phyloP scores from a whole-genome alignment of 257 asterid genomes.

The Solanum sejunctum region DNA sequence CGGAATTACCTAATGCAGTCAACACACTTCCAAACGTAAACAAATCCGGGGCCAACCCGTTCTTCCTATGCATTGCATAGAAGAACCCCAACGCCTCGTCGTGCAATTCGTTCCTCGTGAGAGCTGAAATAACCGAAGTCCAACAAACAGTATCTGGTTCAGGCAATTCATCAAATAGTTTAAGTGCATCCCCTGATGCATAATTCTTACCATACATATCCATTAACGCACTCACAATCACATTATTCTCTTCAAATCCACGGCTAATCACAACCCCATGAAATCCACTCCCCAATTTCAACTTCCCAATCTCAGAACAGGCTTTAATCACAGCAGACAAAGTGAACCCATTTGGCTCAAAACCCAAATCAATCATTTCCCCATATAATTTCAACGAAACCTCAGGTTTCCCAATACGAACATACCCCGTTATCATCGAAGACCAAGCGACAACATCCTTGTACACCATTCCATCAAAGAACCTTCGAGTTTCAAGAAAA shows the following conservation, averaged over 20 bases:
- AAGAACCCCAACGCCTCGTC: slow-evolving; percentile 48
- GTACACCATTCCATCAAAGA: slow-evolving; percentile 38
- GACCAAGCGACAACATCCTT: slow-evolving; percentile 89
- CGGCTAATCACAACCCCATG: slow-evolving; percentile 46
- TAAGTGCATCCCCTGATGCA: slow-evolving; percentile 13
- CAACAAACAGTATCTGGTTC: slow-evolving; percentile 77
- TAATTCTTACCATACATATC: slow-evolving; percentile 74
- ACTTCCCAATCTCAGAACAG: slow-evolving; percentile 34
- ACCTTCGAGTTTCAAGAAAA: slow-evolving; percentile 26
- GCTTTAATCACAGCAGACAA: slow-evolving; percentile 69
- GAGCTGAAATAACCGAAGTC: slow-evolving; percentile 60
- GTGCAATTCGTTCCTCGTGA: slow-evolving; percentile 65
- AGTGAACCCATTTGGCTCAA: slow-evolving; percentile 51
- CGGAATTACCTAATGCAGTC: slow-evolving; percentile 70
- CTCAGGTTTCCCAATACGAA: slow-evolving; percentile 33
- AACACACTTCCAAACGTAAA: slow-evolving; percentile 69
- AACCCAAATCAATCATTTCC: slow-evolving; percentile 39
- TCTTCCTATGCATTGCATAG: slow-evolving; percentile 22
- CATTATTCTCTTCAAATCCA: slow-evolving; percentile 39
- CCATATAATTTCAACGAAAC: slow-evolving; percentile 27
- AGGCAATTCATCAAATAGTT: slow-evolving; percentile 62
- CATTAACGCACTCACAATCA: slow-evolving; percentile 56
- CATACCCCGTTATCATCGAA: slow-evolving; percentile 70
- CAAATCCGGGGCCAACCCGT: slow-evolving; percentile 38
- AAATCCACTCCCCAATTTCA: slow-evolving; percentile 35